Conservation (phyloP, 768 basidiomycete genomes). For the Hericium coralloides region DNA sequence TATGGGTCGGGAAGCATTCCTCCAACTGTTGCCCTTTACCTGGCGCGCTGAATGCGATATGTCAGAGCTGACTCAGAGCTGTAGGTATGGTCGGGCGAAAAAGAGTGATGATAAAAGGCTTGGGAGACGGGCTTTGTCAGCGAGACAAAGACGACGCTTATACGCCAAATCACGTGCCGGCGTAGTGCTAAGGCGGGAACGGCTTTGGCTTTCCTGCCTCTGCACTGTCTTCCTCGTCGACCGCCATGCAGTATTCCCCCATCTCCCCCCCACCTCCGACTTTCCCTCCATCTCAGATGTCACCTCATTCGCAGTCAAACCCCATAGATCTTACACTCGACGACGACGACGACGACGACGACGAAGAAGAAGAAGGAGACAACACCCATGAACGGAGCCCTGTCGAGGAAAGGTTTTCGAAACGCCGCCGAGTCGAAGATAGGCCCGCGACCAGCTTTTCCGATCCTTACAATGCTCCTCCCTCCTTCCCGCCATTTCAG, state of each 20-base stretch:
- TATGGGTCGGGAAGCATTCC: no score
- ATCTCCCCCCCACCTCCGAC: background rate
- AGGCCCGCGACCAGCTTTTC: background rate
- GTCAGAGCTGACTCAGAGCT: no score
- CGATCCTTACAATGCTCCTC: background rate
- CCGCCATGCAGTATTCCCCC: constrained; percentile 2
- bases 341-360: constrained; percentile 45
- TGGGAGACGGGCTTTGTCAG: no score
- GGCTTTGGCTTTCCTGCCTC: background rate
- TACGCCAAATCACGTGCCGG: no score
- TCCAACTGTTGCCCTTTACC: no score
- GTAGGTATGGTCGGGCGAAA: no score
- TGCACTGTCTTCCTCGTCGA: background rate
- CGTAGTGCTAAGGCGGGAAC: no score
- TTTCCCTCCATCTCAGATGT: constrained; percentile 8
- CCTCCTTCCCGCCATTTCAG: background rate
- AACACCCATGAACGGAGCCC: constrained; percentile 24
- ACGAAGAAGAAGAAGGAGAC: constrained; percentile 48
- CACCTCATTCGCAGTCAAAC: constrained; percentile 34
- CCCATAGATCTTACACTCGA: constrained; percentile 68
- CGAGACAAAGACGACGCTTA: no score
- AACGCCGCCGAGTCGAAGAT: constrained; percentile 8
- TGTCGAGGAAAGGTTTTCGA: constrained; percentile 6
- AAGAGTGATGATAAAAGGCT: no score
- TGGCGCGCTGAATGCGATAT: no score